These are phyloP conservation scores for Arthroderma sp. DNA, from an alignment of 2,329 filamentous ascomycete genomes.

Conservation along the genomic window DNA sequence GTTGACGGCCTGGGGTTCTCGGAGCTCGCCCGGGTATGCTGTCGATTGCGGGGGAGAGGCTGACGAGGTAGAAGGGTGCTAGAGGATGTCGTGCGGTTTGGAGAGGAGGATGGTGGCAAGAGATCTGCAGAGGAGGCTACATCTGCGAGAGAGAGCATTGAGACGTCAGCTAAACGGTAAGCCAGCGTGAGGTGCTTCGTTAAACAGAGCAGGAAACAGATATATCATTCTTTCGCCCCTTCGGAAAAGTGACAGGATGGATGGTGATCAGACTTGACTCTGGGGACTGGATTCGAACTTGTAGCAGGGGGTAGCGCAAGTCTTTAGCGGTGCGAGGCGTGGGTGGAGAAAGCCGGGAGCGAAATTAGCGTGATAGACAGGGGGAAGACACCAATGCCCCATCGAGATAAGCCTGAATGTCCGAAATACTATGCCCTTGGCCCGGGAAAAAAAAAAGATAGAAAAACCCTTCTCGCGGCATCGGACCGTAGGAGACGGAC, in stretches of 20 bases:
- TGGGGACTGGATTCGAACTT: background rate
- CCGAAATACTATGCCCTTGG: background rate
- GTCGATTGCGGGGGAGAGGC: slow-evolving; percentile 42
- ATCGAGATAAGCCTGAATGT: background rate
- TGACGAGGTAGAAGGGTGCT: slow-evolving; percentile 48
- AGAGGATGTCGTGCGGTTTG: slow-evolving; percentile 48
- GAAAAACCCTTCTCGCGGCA: background rate
- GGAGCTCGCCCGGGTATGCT: slow-evolving; percentile 60
- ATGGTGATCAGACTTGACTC: background rate
- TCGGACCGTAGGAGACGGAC: background rate
- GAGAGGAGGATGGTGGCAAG: slow-evolving; percentile 29
- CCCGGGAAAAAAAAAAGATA: background rate
- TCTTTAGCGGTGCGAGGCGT: slow-evolving; percentile 6
- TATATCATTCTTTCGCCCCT: background rate
- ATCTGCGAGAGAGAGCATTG: slow-evolving; percentile 4
- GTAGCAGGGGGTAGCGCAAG: background rate
- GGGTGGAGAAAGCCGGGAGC: slow-evolving; percentile 8
- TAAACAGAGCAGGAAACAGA: background rate
- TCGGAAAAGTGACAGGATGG: background rate
- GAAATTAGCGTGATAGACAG: slow-evolving; percentile 7
- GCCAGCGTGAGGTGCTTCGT: background rate
- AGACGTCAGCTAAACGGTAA: background rate
- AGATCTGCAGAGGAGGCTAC: slow-evolving; percentile 11
- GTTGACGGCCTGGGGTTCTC: slow-evolving; percentile 46
- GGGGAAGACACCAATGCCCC: background rate